Evolutionary conservation across 2,329 filamentous ascomycete genomes (phyloP), one percentile per base, ranked within the genome.

Genomic region (Setomelanomma holmii): DNA sequence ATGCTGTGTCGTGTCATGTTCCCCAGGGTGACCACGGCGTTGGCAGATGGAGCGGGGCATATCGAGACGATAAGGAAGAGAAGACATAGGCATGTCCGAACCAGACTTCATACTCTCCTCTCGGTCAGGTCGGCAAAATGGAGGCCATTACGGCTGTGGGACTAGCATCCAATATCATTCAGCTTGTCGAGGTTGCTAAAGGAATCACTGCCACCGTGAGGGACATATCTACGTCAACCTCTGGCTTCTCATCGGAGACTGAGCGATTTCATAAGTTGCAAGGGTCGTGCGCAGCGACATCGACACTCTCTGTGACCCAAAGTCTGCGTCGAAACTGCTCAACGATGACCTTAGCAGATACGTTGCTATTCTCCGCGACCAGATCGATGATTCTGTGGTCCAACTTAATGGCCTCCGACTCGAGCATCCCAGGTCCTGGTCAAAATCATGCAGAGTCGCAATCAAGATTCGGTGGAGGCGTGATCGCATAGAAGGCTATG

Each of bases 401-500:
- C 12, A 30, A 14, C 23, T 42, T 4, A 7, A 45, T 4, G 20
- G 39, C 10, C 27, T 55, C 4, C 16, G 34, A 12, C 1, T 39
- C 1, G 44, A 40, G 14, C 17, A 51, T 6, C 12, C 11, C 19
- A 47, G 34, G 11, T 40, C 42, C 33, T 19, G 42, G 14, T 22
- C 20, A 2, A 27, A 43, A 23, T 7, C 34, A 40, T 41, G 12
- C 4, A 45, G 24, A 41, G 40, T n/a, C 39, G 39, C 39, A 12
- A 12, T 41, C 34, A 22, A 45, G 36, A 43, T 22, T 8, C 51
- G 42, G 51, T 45, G 42, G 27, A 27, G n/a, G 41, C 42, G 23
- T 42, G 30, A 11, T n/a, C 20, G 53, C 40, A 24, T 59, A 22
- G 35, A 46, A 38, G 42, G 50, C 46, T 58, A 54, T 41, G 40